Percentiles rank a stretch among this genome's conserved stretches.
Conservation (phyloP, 306 rosid species). For the Cucumis cinereus region DNA sequence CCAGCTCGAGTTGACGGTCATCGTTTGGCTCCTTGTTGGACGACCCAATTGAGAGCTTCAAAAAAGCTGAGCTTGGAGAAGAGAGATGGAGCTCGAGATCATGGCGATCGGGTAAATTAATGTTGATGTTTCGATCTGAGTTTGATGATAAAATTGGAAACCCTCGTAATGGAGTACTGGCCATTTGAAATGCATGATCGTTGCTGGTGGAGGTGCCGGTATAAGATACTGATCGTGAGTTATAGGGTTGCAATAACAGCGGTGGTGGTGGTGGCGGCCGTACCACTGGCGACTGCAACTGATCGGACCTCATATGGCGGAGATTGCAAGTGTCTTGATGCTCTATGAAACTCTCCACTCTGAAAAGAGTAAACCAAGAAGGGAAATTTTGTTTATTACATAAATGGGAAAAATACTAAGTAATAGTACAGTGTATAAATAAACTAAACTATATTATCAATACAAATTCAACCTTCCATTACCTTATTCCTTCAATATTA, state of each 20-base stretch:
- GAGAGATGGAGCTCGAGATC: slow-evolving; percentile 71
- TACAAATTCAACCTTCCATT: neutral
- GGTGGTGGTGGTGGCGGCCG: slow-evolving; percentile 16
- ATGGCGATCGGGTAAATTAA: slow-evolving; percentile 4
- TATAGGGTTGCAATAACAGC: slow-evolving; percentile 36
- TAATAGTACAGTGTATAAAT: neutral
- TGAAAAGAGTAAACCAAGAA: slow-evolving; percentile 4
- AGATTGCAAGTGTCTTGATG: slow-evolving; percentile 83
- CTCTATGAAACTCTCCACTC: slow-evolving; percentile 97
- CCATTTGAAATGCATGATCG: slow-evolving; percentile 15
- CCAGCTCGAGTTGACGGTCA: slow-evolving; percentile 37
- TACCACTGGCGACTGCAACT: neutral
- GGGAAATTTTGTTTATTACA: neutral
- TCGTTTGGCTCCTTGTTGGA: slow-evolving; percentile 2
- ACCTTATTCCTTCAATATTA: neutral
- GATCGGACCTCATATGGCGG: slow-evolving; percentile 37
- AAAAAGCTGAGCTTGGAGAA: slow-evolving; percentile 22
- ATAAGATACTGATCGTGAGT: slow-evolving; percentile 66
- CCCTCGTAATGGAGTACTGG: slow-evolving; percentile 21
- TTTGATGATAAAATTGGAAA: slow-evolving; percentile 25
- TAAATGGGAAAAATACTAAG: neutral
- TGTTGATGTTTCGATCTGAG: slow-evolving; percentile 13
- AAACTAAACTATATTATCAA: too few species aligned
- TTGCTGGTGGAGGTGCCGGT: slow-evolving; percentile 71
- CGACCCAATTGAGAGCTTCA: slow-evolving; percentile 76